These are phyloP conservation scores for Aspergillus carlsbadensis DNA, from an alignment of 495 filamentous ascomycete species.

Conservation along the genomic window DNA sequence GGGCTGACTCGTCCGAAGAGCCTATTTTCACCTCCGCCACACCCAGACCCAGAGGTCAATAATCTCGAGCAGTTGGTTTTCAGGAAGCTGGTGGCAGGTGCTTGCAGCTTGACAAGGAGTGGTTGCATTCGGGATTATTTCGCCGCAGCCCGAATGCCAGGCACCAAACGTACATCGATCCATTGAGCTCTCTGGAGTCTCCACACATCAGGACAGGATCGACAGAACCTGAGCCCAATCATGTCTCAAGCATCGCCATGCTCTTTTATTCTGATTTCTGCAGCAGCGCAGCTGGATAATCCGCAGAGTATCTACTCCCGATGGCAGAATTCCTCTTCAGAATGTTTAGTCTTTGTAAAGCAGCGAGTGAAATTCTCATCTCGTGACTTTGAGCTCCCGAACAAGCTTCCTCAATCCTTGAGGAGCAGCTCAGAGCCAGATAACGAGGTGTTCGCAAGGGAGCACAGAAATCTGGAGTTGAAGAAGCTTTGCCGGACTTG, in stretches of 20 bases:
- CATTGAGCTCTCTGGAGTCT: neutral
- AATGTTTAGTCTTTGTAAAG: too few relatives aligned
- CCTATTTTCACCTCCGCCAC: too few relatives aligned
- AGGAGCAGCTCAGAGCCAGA: neutral
- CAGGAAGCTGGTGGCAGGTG: neutral
- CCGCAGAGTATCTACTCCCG: too few relatives aligned
- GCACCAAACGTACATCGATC: neutral
- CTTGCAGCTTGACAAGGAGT: neutral
- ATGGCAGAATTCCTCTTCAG: neutral
- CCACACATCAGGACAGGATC: neutral
- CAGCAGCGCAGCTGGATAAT: too few relatives aligned
- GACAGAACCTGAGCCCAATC: neutral
- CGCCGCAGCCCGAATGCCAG: neutral
- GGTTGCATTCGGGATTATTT: neutral
- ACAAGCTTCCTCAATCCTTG: neutral
- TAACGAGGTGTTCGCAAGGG: too few relatives aligned
- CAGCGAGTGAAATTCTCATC: too few relatives aligned
- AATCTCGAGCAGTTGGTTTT: neutral
- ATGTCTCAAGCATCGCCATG: neutral
- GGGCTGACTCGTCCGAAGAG: too few relatives aligned
- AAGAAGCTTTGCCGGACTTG: slow-evolving; percentile 13
- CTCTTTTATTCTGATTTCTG: neutral
- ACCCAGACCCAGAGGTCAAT: too few relatives aligned
- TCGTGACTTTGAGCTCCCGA: too few relatives aligned
- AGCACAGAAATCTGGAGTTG: too few relatives aligned